Conservation (phyloP, 2,329 filamentous ascomycete species). For the Colletotrichum sp. region DNA sequence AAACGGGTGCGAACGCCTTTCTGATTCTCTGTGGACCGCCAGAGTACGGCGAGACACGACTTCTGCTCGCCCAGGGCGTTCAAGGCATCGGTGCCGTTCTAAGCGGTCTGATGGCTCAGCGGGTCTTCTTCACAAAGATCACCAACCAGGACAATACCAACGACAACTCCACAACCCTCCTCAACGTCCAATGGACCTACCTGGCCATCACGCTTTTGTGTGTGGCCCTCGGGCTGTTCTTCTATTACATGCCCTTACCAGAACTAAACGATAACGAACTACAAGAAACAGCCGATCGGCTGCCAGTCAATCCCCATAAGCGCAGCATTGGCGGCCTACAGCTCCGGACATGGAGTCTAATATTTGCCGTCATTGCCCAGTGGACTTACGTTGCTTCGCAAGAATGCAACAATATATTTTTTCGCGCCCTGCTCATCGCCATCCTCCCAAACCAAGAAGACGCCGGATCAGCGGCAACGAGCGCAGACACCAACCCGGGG, state of each 20-base stretch:
- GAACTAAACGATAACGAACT: slow-evolving; percentile 63
- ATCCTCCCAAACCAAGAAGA: slow-evolving; percentile 33
- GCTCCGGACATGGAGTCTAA: slow-evolving; percentile 61
- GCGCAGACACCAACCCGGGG: slow-evolving; percentile 47
- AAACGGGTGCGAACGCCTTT: slow-evolving; percentile 82
- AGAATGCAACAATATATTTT: slow-evolving; percentile 66
- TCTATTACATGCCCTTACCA: slow-evolving; percentile 71
- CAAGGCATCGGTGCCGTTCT: slow-evolving; percentile 78
- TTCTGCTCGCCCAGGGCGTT: slow-evolving; percentile 77
- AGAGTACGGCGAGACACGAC: slow-evolving; percentile 73
- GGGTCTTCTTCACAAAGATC: slow-evolving; percentile 72
- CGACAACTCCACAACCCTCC: slow-evolving; percentile 53
- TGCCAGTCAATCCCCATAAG: slow-evolving; percentile 56
- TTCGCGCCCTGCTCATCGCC: slow-evolving; percentile 54
- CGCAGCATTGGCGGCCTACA: slow-evolving; percentile 52
- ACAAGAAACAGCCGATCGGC: slow-evolving; percentile 47
- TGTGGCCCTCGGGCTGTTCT: slow-evolving; percentile 70
- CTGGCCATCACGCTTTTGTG: slow-evolving; percentile 80
- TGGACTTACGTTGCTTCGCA: slow-evolving; percentile 82
- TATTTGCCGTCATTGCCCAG: slow-evolving; percentile 75
- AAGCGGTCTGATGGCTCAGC: slow-evolving; percentile 73
- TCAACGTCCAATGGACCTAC: slow-evolving; percentile 85
- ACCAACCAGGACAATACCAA: slow-evolving; percentile 31
- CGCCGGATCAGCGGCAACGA: slow-evolving; percentile 24
- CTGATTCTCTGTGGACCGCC: slow-evolving; percentile 73